These are phyloP conservation scores for Claviceps africana DNA, from an alignment of 2,329 filamentous ascomycete genomes.

Conservation along the genomic window DNA sequence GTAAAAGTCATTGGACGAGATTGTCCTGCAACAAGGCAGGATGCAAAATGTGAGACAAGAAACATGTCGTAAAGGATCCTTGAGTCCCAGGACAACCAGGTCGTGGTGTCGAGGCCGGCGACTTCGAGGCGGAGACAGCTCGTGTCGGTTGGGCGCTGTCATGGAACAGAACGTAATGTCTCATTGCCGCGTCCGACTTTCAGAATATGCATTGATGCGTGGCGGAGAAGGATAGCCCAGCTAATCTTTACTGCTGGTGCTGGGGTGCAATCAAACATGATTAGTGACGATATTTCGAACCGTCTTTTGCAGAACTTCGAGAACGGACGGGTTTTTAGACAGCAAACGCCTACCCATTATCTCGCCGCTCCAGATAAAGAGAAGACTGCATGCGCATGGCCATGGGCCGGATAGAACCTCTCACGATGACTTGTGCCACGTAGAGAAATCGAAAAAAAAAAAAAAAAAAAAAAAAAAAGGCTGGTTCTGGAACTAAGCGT, in stretches of 20 bases:
- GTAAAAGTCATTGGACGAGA: not conserved
- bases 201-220: too few relatives aligned
- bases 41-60: not conserved
- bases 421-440: not conserved
- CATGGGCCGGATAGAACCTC: not conserved
- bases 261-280: not conserved
- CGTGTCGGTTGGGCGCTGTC: not conserved
- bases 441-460: too few relatives aligned
- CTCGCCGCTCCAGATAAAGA: too few relatives aligned
- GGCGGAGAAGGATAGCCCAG: not conserved
- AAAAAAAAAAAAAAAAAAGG: too few relatives aligned
- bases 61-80: not conserved
- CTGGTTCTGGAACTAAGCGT: not conserved
- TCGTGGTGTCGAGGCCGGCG: not conserved
- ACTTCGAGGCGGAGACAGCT: not conserved
- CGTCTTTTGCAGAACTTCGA: not conserved
- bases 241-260: not conserved
- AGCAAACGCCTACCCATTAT: not conserved
- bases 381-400: not conserved
- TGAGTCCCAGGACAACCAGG: not conserved
- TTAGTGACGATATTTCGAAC: not conserved
- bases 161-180: not conserved
- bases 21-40: not conserved
- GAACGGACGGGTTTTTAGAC: not conserved
- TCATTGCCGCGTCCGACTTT: too few relatives aligned